Conservation (phyloP, 2,329 filamentous ascomycete species). For the Phyllosticta paracitricarpa region DNA sequence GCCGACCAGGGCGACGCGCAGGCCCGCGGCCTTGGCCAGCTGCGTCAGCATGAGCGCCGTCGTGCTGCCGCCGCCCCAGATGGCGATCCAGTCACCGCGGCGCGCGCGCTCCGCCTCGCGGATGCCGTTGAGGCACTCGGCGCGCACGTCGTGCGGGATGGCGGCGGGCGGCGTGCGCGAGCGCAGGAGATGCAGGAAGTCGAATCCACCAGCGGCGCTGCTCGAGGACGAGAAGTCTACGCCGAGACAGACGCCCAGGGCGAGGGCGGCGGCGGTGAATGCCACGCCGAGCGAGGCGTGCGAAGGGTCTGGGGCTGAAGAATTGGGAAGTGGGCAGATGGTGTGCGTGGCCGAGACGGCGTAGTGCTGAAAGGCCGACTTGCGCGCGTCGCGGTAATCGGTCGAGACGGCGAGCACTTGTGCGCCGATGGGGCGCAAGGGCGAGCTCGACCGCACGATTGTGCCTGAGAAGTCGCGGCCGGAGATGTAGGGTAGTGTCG, state of each 20-base stretch:
- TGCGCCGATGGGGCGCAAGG: not conserved
- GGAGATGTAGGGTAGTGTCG: conserved; percentile 56
- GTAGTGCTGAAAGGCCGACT: conserved; percentile 63
- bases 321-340: conserved; percentile 49
- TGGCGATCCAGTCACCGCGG: conserved; percentile 57
- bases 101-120: conserved; percentile 42
- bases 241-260: conserved; percentile 60
- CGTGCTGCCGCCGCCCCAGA: conserved; percentile 61
- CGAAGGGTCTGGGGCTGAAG: conserved; percentile 37
- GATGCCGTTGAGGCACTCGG: conserved; percentile 53
- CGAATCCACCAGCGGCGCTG: conserved; percentile 41
- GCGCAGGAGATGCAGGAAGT: conserved; percentile 46
- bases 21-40: conserved; percentile 54
- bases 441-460: conserved; percentile 39
- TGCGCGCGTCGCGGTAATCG: conserved; percentile 62
- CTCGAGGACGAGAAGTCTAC: conserved; percentile 46
- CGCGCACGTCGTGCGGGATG: conserved; percentile 51
- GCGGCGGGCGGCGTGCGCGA: conserved; percentile 31
- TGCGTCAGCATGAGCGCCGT: conserved; percentile 58
- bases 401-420: conserved; percentile 55
- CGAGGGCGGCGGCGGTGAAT: conserved; percentile 58
- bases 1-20: conserved; percentile 56
- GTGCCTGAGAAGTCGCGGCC: conserved; percentile 60
- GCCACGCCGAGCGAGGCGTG: conserved; percentile 59
- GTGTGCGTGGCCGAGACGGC: conserved; percentile 56